Evolutionary conservation across 371 early-diverging fungal species (phyloP), one percentile per base, ranked within the genome.

Genomic region (Entomophthora muscae): DNA sequence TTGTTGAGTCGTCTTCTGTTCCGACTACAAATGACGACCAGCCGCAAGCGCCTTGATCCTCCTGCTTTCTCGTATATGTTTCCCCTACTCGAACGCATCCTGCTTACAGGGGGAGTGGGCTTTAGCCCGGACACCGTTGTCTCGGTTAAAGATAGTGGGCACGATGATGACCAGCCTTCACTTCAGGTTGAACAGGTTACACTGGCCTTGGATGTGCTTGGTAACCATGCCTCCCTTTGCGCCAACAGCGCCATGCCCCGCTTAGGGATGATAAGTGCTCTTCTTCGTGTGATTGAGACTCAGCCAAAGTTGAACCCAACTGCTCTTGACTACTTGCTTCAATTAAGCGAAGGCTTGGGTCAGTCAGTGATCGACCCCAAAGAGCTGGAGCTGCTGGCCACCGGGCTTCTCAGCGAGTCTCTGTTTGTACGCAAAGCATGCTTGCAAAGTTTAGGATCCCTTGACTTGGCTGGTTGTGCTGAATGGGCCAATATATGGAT

Each of bases 1-100:
- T 75, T 91, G 61, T 77, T 83, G 5, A 72, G 78, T 26, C 83
- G 88, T 57, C 78, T 88, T 28, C 78, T 86, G 30, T 90, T 78
- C 67, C 79, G 86, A n/a, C 73, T 89, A 63, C 83, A 88, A 59
- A 76, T 80, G 71, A 72, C 75, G n/a, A 79, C 84, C 31, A 83
- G 83, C 61, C 73, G 74, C 30, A 70, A 73, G 42, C 81, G 86
- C 2, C 73, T 91, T 62, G 69, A 79, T 1, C 78, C 90, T 26
- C 75, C 88, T n/a, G 81, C 87, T 13, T 90, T 93, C 70, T 73
- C 86, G n/a, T 86, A 81, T 66, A 71, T 89, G 86, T n/a, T 92
- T 75, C 90, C 93, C 23, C 69, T 91, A 31, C 75, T 91, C 63
- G 75, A 80, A 33, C 77, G 83, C 29, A 77, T 89, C 27, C 78